Evolutionary conservation across 371 early-diverging fungal species (phyloP).

Genomic region (Fennellomyces sp.): DNA sequence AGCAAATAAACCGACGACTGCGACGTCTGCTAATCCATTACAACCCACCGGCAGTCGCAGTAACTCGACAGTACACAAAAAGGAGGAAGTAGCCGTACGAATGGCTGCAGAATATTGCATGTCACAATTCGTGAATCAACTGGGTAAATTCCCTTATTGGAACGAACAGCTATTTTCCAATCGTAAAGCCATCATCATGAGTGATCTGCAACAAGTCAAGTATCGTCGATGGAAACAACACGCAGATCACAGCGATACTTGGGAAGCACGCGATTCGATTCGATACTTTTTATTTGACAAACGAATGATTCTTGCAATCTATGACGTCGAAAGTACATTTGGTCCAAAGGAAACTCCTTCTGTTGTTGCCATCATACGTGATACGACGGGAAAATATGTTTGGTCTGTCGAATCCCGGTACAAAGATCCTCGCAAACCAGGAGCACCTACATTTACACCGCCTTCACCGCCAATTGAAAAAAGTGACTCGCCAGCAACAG

Average conservation of each 20-base stretch:
- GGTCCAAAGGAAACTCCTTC: conserved; percentile 33
- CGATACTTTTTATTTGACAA: conserved; percentile 73
- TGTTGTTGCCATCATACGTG: conserved; percentile 61
- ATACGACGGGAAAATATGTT: conserved; percentile 72
- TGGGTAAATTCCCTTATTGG: conserved; percentile 70
- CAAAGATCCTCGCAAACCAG: conserved; percentile 25
- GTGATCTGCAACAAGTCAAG: conserved; percentile 47
- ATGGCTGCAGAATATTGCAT: conserved; percentile 78
- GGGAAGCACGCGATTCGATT: conserved; percentile 37
- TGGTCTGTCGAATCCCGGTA: conserved; percentile 67
- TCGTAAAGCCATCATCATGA: conserved; percentile 56
- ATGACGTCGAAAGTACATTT: conserved; percentile 24
- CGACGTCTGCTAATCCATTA: conserved; percentile 6
- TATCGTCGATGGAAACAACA: conserved; percentile 4
- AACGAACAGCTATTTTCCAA: conserved; percentile 58
- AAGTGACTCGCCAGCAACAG: conserved; percentile 14
- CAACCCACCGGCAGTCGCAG: background rate
- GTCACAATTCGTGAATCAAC: conserved; percentile 68
- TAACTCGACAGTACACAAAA: conserved; percentile 25
- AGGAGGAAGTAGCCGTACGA: conserved; percentile 63
- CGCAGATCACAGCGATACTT: conserved; percentile 6
- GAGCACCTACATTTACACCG: conserved; percentile 7
- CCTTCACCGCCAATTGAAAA: background rate
- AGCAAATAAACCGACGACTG: conserved; percentile 22
- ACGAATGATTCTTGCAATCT: conserved; percentile 61